Evolutionary conservation across 371 early-diverging fungal species (phyloP), one percentile per base, ranked within the genome.

Genomic region (Mucor saturninus): DNA sequence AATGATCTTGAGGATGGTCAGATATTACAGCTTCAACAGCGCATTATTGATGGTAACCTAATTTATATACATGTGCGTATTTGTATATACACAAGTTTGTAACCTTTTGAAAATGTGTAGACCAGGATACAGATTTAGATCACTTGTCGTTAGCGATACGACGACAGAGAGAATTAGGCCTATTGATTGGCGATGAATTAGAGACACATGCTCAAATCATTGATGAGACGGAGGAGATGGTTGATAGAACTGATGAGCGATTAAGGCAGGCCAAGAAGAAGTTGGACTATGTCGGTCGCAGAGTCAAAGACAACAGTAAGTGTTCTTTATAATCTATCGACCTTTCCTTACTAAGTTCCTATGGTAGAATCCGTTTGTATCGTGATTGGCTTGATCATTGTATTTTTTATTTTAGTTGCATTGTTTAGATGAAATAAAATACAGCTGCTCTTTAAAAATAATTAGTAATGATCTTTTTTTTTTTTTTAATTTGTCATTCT

Each of bases 71-170:
- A 5, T 7, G 49, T 48, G 21, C 26, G 92, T 90, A 75, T 11
- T 61, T 55, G 37, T 7, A 28, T 30, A 5, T 6, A 10, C 14
- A 10, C 37, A 26, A n/a, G 32, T 90, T 91, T 48, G 10, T 48
- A 28, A 21, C 21, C 21, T 21, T 21, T 21, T 21, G 21, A 21
- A 21, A 21, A 21, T 21, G 5, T 21, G 28, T 28, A 48, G 49
- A 91, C 40, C 94, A 94, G 72, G 94, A 93, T 72, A 65, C 78
- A 21, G 89, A 91, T 58, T 69, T 94, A 54, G 94, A 94, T 73
- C 76, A 78, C 35, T 72, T 94, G 26, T 79, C 83, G 28, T 78
- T 75, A 8, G 79, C 88, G 15, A 79, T 94, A 35, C 76, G 80
- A n/a, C 86, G 93, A 53, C 93, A 94, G 62, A 81, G 86, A 67